Evolutionary conservation across 352 stramenopile species (phyloP), one percentile per base, ranked within the genome.

Genomic region (Phytophthora foliorum): DNA sequence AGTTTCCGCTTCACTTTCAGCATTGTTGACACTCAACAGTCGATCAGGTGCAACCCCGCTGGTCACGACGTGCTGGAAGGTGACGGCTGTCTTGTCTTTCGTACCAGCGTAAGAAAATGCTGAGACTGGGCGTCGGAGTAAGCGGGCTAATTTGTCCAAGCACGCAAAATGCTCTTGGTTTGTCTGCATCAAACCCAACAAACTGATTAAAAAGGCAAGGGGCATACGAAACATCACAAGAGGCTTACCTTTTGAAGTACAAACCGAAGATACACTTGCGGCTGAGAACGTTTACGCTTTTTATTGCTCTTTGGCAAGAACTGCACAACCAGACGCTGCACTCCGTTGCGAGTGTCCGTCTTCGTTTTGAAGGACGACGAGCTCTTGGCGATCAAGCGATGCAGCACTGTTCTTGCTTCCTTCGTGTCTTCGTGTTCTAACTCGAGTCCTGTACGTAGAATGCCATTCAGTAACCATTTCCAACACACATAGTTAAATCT

Each of bases 11-110:
- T 19, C 69, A 36, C 14, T 39, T 19, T 74, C 56, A 16, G 32
- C 25, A 7, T 53, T 54, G 36, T 88, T 88, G 10, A 87, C 10
- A 13, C 59, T 63, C 8, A 91, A 48, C 10, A 95, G 54, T n/a
- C 55, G 69, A 32, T 80, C 50, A 4, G 86, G 81, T 0, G 57
- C 17, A 17, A 92, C 71, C 7, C 76, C 77, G 51, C 82, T 78
- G 9, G 84, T 75, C 0, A 86, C 85, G 19, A 92, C 73, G 36
- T 89, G 74, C 73, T 95, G 86, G 31, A 71, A 86, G 4, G 88
- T 94, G 45, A 92, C 58, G 1, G 88, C 88, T 3, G 67, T 74
- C 54, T 94, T 94, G 72, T 94, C 88, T 58, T 95, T 95, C 9
- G 83, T 93, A 0, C 86, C 86, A 16, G 88, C 81, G 39, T 84